Evolutionary conservation across 2,329 filamentous ascomycete genomes (phyloP).

Genomic region (Thielaviopsis musarum): DNA sequence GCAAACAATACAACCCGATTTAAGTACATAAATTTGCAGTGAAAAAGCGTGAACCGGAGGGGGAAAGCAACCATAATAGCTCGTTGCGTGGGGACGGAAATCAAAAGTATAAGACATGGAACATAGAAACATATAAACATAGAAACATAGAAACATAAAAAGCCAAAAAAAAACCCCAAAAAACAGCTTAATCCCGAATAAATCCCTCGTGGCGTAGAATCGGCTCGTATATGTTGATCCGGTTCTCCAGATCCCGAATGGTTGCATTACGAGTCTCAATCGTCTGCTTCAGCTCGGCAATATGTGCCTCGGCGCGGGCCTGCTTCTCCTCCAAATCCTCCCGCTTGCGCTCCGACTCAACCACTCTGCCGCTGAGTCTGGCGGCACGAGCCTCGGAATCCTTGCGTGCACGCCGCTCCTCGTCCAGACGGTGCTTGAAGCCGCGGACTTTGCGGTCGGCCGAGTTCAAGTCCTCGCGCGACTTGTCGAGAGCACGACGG

Average conservation of each 20-base stretch:
- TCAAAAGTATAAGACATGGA: background rate
- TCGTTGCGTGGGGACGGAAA: too few species aligned
- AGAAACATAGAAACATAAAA: background rate
- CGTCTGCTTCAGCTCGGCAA: conserved; percentile 9
- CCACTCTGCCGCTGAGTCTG: background rate
- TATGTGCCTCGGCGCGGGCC: background rate
- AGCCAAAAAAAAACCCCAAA: conserved; percentile 1
- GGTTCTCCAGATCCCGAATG: conserved; percentile 12
- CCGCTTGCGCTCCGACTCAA: conserved; percentile 11
- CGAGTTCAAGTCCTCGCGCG: background rate
- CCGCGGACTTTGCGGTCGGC: background rate
- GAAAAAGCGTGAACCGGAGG: too few species aligned
- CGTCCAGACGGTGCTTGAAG: background rate
- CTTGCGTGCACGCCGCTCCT: background rate
- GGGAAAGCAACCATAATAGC: too few species aligned
- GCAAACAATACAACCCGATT: too few species aligned
- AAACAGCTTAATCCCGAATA: background rate
- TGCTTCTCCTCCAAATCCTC: conserved; percentile 14
- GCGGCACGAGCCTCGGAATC: background rate
- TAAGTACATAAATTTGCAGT: too few species aligned
- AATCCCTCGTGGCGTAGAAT: conserved; percentile 15
- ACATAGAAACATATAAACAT: background rate
- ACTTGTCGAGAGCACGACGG: background rate
- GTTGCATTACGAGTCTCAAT: conserved; percentile 10
- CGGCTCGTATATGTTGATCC: conserved; percentile 14